Conservation (phyloP, 495 filamentous ascomycete genomes). For the Cercophora samala region DNA sequence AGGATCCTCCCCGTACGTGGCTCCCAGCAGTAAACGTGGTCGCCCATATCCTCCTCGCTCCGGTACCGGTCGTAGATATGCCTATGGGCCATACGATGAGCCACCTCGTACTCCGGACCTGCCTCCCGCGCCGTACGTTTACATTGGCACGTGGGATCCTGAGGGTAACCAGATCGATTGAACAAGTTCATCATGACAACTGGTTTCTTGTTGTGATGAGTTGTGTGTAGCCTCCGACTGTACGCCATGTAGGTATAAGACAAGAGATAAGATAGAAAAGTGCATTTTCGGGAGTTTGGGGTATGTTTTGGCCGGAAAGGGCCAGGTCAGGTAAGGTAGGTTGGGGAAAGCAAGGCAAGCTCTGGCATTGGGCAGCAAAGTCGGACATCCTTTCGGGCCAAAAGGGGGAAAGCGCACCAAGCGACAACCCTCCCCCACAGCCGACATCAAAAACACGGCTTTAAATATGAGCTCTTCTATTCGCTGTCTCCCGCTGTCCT, state of each 20-base stretch:
- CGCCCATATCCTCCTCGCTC: background rate
- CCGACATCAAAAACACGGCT: background rate
- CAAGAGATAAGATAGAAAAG: background rate
- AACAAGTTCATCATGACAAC: background rate
- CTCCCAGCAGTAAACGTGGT: background rate
- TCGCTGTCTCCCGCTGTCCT: background rate
- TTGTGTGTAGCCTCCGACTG: background rate
- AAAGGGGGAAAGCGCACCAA: background rate
- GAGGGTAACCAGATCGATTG: background rate
- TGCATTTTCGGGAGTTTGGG: background rate
- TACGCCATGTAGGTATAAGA: background rate
- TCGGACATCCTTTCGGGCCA: background rate
- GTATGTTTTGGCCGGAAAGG: too few relatives aligned
- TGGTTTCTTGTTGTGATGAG: background rate
- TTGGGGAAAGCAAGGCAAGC: background rate
- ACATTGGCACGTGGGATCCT: background rate
- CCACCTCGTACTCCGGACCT: background rate
- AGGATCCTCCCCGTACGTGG: background rate
- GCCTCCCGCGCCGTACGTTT: background rate
- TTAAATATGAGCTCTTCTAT: background rate
- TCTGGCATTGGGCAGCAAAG: conserved; percentile 5
- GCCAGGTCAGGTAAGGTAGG: too few relatives aligned
- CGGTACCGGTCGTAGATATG: background rate
- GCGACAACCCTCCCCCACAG: too few relatives aligned
- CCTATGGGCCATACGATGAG: background rate